These are phyloP conservation scores for Aurantiochytrium sp. DNA, from an alignment of 108 stramenopile genomes.

Conservation along the genomic window DNA sequence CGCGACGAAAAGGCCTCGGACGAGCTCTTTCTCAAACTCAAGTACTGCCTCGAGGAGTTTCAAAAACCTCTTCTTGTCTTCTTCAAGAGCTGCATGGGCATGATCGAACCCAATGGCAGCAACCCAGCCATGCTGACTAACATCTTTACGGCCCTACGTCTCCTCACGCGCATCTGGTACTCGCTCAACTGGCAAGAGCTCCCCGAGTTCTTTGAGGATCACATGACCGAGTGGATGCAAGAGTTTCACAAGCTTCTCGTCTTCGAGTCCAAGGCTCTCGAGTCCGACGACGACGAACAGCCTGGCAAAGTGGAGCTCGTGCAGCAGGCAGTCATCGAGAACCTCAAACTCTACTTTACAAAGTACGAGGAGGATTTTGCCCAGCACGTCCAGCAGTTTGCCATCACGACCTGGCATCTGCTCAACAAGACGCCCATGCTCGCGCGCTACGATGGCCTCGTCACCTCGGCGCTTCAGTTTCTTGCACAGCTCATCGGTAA, in stretches of 20 bases:
- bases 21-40: conserved; percentile 46
- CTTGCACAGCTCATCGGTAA: conserved; percentile 71
- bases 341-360: conserved; percentile 74
- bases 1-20: conserved; percentile 78
- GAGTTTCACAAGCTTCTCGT: conserved; percentile 73
- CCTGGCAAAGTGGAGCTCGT: conserved; percentile 70
- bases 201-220: conserved; percentile 94
- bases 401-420: conserved; percentile 72
- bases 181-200: conserved; percentile 94
- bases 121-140: conserved; percentile 23
- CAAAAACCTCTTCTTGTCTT: conserved; percentile 59
- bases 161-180: conserved; percentile 79
- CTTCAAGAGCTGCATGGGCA: conserved; percentile 50
- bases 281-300: conserved; percentile 70
- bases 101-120: conserved; percentile 40
- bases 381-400: conserved; percentile 67
- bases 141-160: conserved; percentile 65
- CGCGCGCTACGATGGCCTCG: conserved; percentile 79
- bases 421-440: conserved; percentile 58
- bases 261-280: conserved; percentile 71
- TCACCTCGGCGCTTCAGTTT: conserved; percentile 82
- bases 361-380: conserved; percentile 95
- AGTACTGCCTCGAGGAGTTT: conserved; percentile 70
- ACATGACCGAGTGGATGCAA: conserved; percentile 82
- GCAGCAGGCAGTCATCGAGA: conserved; percentile 84